A percentile compares a stretch with the other conserved stretches of the same genome.
Conservation (phyloP, 2,329 filamentous ascomycete genomes). For the Knufia petricola region DNA sequence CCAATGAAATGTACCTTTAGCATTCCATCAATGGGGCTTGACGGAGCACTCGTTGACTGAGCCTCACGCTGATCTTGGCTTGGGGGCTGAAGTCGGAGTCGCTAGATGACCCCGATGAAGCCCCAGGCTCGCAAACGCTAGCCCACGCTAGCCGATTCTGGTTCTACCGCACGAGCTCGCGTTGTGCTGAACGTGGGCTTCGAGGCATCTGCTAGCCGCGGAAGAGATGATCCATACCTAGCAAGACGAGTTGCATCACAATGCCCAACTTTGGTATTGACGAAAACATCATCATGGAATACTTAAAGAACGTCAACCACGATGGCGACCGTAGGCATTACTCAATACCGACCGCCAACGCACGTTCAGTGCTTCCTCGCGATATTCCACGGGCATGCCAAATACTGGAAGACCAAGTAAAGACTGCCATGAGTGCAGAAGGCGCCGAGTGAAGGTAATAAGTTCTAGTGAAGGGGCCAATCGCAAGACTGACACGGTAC, state of each 20-base stretch:
- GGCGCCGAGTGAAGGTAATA: constrained; percentile 17
- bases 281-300: too few relatives aligned
- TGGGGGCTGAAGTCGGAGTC: too few relatives aligned
- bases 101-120: too few relatives aligned
- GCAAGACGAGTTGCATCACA: too few relatives aligned
- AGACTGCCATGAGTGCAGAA: constrained; percentile 17
- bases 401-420: constrained; percentile 19
- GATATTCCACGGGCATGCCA: constrained; percentile 11
- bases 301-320: neutral
- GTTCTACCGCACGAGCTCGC: neutral
- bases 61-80: too few relatives aligned
- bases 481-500: constrained; percentile 3
- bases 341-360: neutral
- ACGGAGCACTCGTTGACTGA: too few relatives aligned
- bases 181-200: neutral
- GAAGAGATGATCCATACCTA: neutral
- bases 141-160: neutral
- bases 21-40: too few relatives aligned
- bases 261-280: too few relatives aligned
- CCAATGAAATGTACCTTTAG: too few relatives aligned
- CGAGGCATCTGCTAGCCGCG: neutral
- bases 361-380: too few relatives aligned
- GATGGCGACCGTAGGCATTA: neutral
- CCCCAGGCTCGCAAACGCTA: too few relatives aligned
- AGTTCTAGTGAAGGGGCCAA: constrained; percentile 7